Conservation (phyloP, 225 moss, liverwort and hornwort genomes). For the Pseudoscleropodium purum region DNA sequence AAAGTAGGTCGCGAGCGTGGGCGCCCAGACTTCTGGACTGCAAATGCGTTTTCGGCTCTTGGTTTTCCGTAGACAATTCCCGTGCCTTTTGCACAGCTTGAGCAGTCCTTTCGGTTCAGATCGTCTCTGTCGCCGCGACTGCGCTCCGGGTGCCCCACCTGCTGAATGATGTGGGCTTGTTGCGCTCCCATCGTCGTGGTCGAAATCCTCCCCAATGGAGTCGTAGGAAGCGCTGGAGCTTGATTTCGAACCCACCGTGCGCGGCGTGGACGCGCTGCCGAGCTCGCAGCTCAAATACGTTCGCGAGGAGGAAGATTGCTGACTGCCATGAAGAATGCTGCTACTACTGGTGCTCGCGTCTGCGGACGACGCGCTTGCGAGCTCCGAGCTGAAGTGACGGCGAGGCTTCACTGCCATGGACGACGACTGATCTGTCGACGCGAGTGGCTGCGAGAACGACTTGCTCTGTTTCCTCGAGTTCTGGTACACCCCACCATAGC, state of each 20-base stretch:
- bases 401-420: conserved; percentile 2
- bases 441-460: conserved; percentile 35
- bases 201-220: conserved; percentile 32
- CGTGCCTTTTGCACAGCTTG: conserved; percentile 29
- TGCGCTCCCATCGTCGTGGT: conserved; percentile 3
- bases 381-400: conserved; percentile 25
- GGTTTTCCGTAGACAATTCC: conserved; percentile 26
- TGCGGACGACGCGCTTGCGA: background rate
- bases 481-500: conserved; percentile 12
- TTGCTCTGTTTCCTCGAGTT: conserved; percentile 11
- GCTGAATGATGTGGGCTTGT: conserved; percentile 5
- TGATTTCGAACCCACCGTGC: conserved; percentile 32
- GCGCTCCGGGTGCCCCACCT: background rate
- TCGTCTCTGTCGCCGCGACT: background rate
- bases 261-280: conserved; percentile 38
- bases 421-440: background rate
- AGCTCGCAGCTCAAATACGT: conserved; percentile 50
- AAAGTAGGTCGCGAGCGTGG: conserved; percentile 41
- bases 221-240: conserved; percentile 42
- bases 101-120: conserved; percentile 15
- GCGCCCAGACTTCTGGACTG: conserved; percentile 43
- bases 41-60: conserved; percentile 11
- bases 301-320: conserved; percentile 48
- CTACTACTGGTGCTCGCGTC: conserved; percentile 30
- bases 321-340: conserved; percentile 53